phyloP scores from a whole-genome alignment of 2,329 filamentous ascomycete species.

The Diplocarpon mali region DNA sequence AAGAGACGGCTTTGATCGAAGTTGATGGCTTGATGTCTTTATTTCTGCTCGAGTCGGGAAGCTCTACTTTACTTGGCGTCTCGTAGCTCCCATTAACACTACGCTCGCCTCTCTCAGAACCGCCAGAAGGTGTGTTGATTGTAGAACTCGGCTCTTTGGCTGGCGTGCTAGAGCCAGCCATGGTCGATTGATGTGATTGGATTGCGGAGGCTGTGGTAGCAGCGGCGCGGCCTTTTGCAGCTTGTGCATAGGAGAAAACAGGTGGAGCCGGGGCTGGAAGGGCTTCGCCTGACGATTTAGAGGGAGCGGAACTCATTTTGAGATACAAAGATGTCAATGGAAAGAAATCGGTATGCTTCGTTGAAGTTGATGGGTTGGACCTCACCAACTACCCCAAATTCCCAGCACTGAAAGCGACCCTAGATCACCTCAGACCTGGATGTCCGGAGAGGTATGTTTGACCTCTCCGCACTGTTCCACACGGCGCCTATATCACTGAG shows the following conservation, averaged over 20 bases:
- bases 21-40: slow-evolving; percentile 16
- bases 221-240: slow-evolving; percentile 62
- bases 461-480: slow-evolving; percentile 28
- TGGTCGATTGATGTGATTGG: slow-evolving; percentile 22
- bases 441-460: slow-evolving; percentile 30
- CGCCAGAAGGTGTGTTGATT: slow-evolving; percentile 19
- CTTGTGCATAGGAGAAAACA: slow-evolving; percentile 89
- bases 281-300: slow-evolving; percentile 27
- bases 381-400: slow-evolving; percentile 8
- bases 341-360: slow-evolving; percentile 6
- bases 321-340: slow-evolving; percentile 5
- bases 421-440: slow-evolving; percentile 23
- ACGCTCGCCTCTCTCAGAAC: slow-evolving; percentile 20
- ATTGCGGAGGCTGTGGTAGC: slow-evolving; percentile 18
- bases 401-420: slow-evolving; percentile 15
- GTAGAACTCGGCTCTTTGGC: slow-evolving; percentile 22
- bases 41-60: slow-evolving; percentile 10
- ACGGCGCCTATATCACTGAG: slow-evolving; percentile 9
- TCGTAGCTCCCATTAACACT: slow-evolving; percentile 21
- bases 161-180: slow-evolving; percentile 25
- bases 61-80: slow-evolving; percentile 12
- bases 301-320: slow-evolving; percentile 33
- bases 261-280: slow-evolving; percentile 30
- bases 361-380: slow-evolving; percentile 6
- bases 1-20: slow-evolving; percentile 27